Conservation (phyloP, 495 filamentous ascomycete genomes). For the Cercophora samala region DNA sequence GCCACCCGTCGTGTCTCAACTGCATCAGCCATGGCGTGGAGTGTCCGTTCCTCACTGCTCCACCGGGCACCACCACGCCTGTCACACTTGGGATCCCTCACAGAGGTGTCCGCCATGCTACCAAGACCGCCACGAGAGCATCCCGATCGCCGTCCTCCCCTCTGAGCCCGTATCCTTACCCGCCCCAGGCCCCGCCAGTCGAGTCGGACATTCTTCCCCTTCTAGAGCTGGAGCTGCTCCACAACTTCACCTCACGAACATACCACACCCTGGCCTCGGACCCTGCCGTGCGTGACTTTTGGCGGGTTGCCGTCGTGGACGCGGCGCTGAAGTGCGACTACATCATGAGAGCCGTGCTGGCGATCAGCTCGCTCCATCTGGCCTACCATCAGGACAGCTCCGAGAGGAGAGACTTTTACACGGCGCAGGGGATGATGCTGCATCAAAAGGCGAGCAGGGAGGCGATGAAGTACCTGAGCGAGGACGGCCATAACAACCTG, state of each 20-base stretch:
- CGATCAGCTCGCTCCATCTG: constrained; percentile 53
- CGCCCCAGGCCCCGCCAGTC: not conserved
- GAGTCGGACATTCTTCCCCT: constrained; percentile 28
- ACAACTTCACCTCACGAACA: constrained; percentile 42
- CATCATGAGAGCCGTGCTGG: constrained; percentile 54
- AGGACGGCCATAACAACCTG: not conserved
- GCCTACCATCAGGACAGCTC: constrained; percentile 39
- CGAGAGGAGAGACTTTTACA: constrained; percentile 43
- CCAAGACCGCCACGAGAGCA: not conserved
- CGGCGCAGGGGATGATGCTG: constrained; percentile 49
- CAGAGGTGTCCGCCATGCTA: not conserved
- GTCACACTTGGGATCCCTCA: not conserved
- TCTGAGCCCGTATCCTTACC: not conserved
- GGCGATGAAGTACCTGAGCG: constrained; percentile 28
- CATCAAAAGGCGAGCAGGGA: constrained; percentile 42
- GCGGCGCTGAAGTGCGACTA: constrained; percentile 50
- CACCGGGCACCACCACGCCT: not conserved
- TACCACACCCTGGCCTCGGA: constrained; percentile 38
- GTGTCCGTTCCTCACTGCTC: constrained; percentile 35
- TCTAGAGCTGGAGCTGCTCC: constrained; percentile 42
- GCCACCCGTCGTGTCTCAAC: constrained; percentile 43
- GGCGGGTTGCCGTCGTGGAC: constrained; percentile 35
- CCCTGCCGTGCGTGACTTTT: constrained; percentile 34
- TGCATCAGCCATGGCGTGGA: constrained; percentile 41
- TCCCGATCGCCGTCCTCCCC: not conserved